A percentile compares a stretch with the other conserved stretches of the same genome.
Evolutionary conservation across 2,329 filamentous ascomycete species (phyloP).

Genomic region (Nemania abortiva): DNA sequence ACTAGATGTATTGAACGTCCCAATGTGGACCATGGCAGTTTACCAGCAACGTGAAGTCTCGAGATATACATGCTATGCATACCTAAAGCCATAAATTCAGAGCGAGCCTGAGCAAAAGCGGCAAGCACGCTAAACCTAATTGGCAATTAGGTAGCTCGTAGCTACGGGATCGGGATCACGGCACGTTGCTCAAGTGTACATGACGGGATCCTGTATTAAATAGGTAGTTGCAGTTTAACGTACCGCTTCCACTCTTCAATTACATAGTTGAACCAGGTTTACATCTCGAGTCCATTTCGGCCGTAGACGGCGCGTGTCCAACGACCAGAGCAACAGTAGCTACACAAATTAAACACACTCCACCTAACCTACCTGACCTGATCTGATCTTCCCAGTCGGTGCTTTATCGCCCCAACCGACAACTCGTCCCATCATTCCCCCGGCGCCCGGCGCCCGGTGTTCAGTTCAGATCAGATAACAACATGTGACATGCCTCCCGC

Average conservation of each 20-base stretch:
- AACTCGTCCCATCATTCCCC: conserved; percentile 10
- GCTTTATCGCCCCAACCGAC: conserved; percentile 9
- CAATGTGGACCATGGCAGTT: too few species aligned
- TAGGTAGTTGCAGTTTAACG: conserved; percentile 11
- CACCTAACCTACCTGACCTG: neutral
- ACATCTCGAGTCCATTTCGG: neutral
- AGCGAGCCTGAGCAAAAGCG: too few species aligned
- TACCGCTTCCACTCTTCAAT: neutral
- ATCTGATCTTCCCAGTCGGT: neutral
- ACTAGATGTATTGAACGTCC: neutral
- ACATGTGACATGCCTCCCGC: conserved; percentile 43
- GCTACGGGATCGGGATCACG: neutral
- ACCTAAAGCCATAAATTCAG: too few species aligned
- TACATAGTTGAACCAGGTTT: neutral
- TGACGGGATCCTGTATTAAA: neutral
- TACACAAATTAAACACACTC: neutral
- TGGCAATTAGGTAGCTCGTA: too few species aligned
- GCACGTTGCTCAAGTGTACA: neutral
- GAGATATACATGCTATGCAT: too few species aligned
- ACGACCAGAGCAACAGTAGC: neutral
- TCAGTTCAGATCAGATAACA: conserved; percentile 18
- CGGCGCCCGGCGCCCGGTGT: neutral
- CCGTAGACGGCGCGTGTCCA: neutral
- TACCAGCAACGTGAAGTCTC: too few species aligned
- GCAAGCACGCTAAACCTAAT: too few species aligned